phyloP scores from a whole-genome alignment of 2,329 filamentous ascomycete genomes.

The Ophiocordyceps robertsii region DNA sequence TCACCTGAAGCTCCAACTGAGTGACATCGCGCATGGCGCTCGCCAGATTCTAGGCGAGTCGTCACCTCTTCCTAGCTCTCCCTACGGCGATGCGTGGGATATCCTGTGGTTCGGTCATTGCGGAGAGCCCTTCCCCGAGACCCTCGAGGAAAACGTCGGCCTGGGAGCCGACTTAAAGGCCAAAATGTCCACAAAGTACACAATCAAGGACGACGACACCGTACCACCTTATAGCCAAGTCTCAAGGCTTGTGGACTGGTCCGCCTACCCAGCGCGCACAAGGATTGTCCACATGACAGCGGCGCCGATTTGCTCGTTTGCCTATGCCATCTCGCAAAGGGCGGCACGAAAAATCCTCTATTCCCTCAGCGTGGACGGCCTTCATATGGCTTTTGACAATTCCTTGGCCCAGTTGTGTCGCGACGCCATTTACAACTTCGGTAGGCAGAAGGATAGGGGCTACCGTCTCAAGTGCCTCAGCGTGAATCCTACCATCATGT shows the following conservation, averaged over 20 bases:
- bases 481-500: slow-evolving; percentile 20
- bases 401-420: slow-evolving; percentile 30
- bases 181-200: slow-evolving; percentile 4
- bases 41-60: slow-evolving; percentile 1
- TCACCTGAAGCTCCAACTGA: slow-evolving; percentile 14
- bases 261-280: slow-evolving; percentile 24
- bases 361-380: slow-evolving; percentile 25
- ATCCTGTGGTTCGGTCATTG: slow-evolving; percentile 35
- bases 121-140: slow-evolving; percentile 18
- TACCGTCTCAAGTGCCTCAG: slow-evolving; percentile 14
- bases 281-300: slow-evolving; percentile 28
- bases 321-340: slow-evolving; percentile 29
- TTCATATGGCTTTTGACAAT: slow-evolving; percentile 26
- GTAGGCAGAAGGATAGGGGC: slow-evolving; percentile 1
- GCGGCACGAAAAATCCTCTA: slow-evolving; percentile 28
- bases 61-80: slow-evolving; percentile 12
- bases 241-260: slow-evolving; percentile 10
- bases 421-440: slow-evolving; percentile 17
- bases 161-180: slow-evolving; percentile 2
- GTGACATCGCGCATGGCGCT: slow-evolving; percentile 2
- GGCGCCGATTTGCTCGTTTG: slow-evolving; percentile 25
- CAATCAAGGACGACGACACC: slow-evolving; percentile 17
- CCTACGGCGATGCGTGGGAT: slow-evolving; percentile 36
- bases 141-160: slow-evolving; percentile 9
- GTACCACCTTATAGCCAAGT: slow-evolving; percentile 16